Evolutionary conservation across 371 early-diverging fungal species (phyloP), one percentile per base, ranked within the genome.

Genomic region (Mucor mucedo): DNA sequence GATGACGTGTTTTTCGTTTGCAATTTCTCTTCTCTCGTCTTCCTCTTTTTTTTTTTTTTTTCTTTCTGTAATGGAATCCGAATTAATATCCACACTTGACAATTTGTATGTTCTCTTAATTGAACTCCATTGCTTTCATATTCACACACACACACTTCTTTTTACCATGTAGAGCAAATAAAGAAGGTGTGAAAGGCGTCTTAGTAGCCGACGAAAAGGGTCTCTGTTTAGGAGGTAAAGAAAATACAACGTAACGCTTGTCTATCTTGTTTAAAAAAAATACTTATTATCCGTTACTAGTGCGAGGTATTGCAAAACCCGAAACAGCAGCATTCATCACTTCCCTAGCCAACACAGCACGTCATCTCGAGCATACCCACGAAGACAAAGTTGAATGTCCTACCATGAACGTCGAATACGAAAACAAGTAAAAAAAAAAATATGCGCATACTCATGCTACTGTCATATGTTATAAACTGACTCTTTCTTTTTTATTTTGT

Each of bases 151-250:
- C 21, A 21, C 21, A 21, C 21, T 21, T 21, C 21, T 21, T 21
- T 47, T 27, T 27, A 27, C 14, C 11, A 6, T 45, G 39, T 29
- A 81, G 82, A 39, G 72, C 73, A 16, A 73, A 47, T 42, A 73
- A 69, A 58, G 79, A 78, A 60, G 79, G 77, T 28, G 79, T 81
- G 2, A 71, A 77, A 56, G 82, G 82, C n/a, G 82, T 81, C n/a
- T 65, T 81, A 14, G 53, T 81, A 13, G 72, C 72, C 11, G 82
- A 81, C 59, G 76, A 75, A 44, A 75, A 62, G 38, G 82, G 82
- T 2, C 66, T 78, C 30, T 78, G 82, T 62, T 62, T 81, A 48
- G 82, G 82, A 65, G 72, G 82, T 78, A 69, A 61, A 35, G 44
- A 14, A 5, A 47, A 28, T 47, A 44, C 3, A 35, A 30, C 16